phyloP scores from a whole-genome alignment of 2,329 filamentous ascomycete genomes.

The Plectosphaerella sp. region DNA sequence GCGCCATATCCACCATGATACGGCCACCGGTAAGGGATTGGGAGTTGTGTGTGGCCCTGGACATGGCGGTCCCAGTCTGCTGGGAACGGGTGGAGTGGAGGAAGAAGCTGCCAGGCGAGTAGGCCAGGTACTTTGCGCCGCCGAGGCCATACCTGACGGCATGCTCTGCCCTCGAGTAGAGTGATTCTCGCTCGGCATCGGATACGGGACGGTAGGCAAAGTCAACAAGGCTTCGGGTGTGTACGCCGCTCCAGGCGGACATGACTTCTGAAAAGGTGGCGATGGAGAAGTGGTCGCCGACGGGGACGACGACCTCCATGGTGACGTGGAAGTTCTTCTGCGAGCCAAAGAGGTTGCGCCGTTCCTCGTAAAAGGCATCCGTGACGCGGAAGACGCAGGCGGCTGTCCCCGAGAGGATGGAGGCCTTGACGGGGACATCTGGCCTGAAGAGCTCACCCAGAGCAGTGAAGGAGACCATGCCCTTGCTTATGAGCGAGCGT shows the following conservation, averaged over 20 bases:
- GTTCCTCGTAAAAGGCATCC: conserved; percentile 4
- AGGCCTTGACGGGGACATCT: conserved; percentile 1
- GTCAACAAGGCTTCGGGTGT: background rate
- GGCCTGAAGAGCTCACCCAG: conserved; percentile 4
- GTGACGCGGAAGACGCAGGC: conserved; percentile 1
- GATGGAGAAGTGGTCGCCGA: conserved; percentile 6
- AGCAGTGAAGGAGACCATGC: conserved; percentile 1
- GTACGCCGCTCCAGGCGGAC: conserved; percentile 1
- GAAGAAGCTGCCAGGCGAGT: conserved; percentile 5
- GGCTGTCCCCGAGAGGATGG: background rate
- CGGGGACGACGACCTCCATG: conserved; percentile 1
- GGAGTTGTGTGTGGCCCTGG: background rate
- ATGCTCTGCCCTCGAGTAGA: background rate
- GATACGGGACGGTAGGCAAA: conserved; percentile 4
- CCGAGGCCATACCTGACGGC: conserved; percentile 1
- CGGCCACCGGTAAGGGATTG: conserved; percentile 1
- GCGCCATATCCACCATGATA: conserved; percentile 7
- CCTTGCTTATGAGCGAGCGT: background rate
- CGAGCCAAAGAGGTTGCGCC: conserved; percentile 3
- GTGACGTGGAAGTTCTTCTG: conserved; percentile 5
- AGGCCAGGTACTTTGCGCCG: conserved; percentile 6
- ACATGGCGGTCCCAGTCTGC: background rate
- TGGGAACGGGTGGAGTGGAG: conserved; percentile 1
- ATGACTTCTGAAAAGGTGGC: conserved; percentile 5
- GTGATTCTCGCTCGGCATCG: background rate